Evolutionary conservation across 2,329 filamentous ascomycete genomes (phyloP).

Genomic region (Pseudogymnoascus sp.): DNA sequence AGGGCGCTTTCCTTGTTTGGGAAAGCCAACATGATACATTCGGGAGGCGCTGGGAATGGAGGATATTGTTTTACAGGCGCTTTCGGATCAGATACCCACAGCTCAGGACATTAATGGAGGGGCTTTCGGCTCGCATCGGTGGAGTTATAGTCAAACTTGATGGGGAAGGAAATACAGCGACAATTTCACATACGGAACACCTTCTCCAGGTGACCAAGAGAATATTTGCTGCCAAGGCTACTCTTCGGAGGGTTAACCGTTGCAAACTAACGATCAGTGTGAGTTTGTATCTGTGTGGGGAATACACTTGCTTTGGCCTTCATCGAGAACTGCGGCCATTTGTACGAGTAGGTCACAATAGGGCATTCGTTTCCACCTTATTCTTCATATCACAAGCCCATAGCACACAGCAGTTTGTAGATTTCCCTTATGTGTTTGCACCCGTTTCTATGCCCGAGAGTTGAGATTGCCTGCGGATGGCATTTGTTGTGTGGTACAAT

Average conservation of each 20-base stretch:
- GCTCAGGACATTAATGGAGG: neutral
- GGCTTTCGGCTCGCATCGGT: neutral
- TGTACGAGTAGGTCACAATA: neutral
- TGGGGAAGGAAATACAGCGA: neutral
- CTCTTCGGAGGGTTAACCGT: neutral
- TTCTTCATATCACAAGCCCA: neutral
- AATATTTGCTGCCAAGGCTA: neutral
- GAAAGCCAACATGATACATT: neutral
- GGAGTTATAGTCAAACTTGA: neutral
- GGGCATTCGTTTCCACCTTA: neutral
- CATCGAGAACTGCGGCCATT: too few species aligned
- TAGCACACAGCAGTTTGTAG: neutral
- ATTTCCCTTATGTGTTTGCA: neutral
- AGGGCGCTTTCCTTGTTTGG: neutral
- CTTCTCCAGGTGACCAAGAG: neutral
- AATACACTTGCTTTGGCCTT: neutral
- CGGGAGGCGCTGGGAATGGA: neutral
- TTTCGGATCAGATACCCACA: slow-evolving; percentile 7
- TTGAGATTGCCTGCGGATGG: neutral
- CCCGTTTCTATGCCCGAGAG: neutral
- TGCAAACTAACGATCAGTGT: neutral
- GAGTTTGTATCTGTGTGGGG: neutral
- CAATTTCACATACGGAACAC: neutral
- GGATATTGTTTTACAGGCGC: neutral
- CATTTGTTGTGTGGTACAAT: neutral